Evolutionary conservation across 2,329 filamentous ascomycete species (phyloP).

Genomic region (Raffaelea albimanens): DNA sequence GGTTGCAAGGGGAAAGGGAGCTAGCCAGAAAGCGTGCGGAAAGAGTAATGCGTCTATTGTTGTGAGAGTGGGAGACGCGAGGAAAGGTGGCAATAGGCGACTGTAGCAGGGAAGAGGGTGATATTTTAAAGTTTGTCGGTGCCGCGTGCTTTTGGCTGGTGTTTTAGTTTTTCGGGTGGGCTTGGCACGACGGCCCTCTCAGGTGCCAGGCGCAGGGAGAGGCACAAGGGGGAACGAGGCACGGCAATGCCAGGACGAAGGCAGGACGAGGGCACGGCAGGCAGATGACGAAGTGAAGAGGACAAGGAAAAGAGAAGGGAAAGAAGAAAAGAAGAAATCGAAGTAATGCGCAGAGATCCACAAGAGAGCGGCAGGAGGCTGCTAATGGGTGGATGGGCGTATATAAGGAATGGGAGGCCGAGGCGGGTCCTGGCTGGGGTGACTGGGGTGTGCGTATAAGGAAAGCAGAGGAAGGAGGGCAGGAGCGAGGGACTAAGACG

Average conservation of each 20-base stretch:
- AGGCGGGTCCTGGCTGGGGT: slow-evolving; percentile 8
- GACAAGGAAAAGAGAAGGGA: not conserved
- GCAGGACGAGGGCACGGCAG: not conserved
- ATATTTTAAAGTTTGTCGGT: not conserved
- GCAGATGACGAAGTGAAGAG: not conserved
- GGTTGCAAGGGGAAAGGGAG: not conserved
- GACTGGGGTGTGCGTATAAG: slow-evolving; percentile 3
- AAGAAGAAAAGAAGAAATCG: not conserved
- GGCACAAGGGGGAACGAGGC: too few relatives aligned
- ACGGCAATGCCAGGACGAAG: too few relatives aligned
- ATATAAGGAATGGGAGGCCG: slow-evolving; percentile 11
- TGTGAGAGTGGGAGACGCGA: not conserved
- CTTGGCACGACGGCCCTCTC: not conserved
- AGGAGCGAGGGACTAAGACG: not conserved
- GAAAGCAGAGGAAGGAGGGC: not conserved
- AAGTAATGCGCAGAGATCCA: not conserved
- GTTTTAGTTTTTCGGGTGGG: not conserved
- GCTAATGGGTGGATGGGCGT: slow-evolving; percentile 4
- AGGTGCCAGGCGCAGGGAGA: too few relatives aligned
- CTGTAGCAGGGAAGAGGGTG: not conserved
- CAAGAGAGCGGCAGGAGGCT: not conserved
- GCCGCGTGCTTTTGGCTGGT: not conserved
- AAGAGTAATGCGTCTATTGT: slow-evolving; percentile 3
- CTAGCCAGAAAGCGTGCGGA: not conserved
- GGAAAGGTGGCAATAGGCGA: not conserved